Evolutionary conservation across 805 yeast genomes (phyloP).

Genomic region (Saturnispora hagleri): DNA sequence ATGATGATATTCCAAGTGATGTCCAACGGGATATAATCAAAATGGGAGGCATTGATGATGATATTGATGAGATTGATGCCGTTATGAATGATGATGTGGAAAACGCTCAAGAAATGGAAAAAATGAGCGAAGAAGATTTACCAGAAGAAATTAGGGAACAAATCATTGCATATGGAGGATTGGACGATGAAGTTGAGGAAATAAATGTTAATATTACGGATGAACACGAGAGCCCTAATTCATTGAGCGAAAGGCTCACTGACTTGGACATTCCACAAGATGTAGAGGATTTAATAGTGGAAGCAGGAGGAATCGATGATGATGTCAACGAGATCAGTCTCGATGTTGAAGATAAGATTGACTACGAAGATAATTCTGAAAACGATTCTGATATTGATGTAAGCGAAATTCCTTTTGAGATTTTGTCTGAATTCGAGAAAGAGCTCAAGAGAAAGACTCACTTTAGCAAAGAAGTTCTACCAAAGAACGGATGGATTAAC

Average conservation of each 20-base stretch:
- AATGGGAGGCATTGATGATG: constrained; percentile 2
- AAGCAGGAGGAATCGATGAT: constrained; percentile 2
- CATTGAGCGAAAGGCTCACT: background rate
- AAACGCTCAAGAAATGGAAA: background rate
- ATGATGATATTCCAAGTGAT: constrained; percentile 8
- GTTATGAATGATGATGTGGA: background rate
- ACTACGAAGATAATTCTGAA: constrained; percentile 2
- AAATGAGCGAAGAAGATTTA: background rate
- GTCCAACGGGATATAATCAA: background rate
- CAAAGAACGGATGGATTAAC: background rate
- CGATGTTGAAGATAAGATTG: background rate
- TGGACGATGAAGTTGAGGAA: constrained; percentile 5
- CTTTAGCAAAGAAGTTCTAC: background rate
- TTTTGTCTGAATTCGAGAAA: background rate
- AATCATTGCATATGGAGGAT: constrained; percentile 1
- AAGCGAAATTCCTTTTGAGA: constrained; percentile 1
- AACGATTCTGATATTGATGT: constrained; percentile 1
- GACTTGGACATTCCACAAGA: background rate
- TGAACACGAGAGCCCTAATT: background rate
- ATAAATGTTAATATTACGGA: background rate
- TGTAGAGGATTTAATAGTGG: background rate
- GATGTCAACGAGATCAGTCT: background rate
- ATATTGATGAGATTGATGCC: constrained; percentile 1
- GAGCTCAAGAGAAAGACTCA: background rate
- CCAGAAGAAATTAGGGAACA: constrained; percentile 1